phyloP scores from a whole-genome alignment of 2,329 filamentous ascomycete genomes.

The Coniella vitis region DNA sequence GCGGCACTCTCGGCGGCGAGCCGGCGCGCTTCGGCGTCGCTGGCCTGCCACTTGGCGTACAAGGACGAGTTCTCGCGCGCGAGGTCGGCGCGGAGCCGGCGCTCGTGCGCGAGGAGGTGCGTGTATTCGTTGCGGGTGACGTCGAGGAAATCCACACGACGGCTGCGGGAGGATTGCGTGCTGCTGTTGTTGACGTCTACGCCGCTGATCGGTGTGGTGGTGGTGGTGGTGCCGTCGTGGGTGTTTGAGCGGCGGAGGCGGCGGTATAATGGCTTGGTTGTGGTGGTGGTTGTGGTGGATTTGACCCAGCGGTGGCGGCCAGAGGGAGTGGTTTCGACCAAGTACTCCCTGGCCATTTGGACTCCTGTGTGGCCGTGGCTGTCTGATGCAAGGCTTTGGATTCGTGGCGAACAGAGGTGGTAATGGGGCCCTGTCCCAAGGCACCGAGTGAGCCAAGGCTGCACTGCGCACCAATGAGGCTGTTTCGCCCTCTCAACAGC shows the following conservation, averaged over 20 bases:
- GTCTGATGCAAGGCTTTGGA: neutral
- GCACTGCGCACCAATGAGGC: no score
- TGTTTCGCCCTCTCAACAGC: no score
- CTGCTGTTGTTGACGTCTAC: conserved; percentile 15
- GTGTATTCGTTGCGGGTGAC: conserved; percentile 20
- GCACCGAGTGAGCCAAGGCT: no score
- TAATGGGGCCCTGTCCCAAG: no score
- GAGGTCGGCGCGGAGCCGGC: conserved; percentile 19
- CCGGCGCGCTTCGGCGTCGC: conserved; percentile 30
- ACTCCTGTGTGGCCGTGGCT: neutral
- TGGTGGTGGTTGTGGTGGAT: neutral
- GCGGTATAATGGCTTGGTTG: neutral
- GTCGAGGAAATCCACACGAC: conserved; percentile 22
- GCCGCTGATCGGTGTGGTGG: neutral
- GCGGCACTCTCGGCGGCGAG: conserved; percentile 32
- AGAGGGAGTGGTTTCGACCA: conserved; percentile 7
- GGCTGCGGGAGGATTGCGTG: conserved; percentile 11
- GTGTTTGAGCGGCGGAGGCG: conserved; percentile 16
- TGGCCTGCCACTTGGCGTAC: conserved; percentile 28
- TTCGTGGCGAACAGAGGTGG: no score
- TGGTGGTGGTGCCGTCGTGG: conserved; percentile 6
- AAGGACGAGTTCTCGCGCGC: conserved; percentile 26
- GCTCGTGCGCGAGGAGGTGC: conserved; percentile 18
- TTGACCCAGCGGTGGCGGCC: conserved; percentile 21
- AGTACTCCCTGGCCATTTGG: conserved; percentile 15